Percentiles rank a stretch among this genome's conserved stretches.
Conservation (phyloP, 148 eudicot genomes). For the Chenopodium album region DNA sequence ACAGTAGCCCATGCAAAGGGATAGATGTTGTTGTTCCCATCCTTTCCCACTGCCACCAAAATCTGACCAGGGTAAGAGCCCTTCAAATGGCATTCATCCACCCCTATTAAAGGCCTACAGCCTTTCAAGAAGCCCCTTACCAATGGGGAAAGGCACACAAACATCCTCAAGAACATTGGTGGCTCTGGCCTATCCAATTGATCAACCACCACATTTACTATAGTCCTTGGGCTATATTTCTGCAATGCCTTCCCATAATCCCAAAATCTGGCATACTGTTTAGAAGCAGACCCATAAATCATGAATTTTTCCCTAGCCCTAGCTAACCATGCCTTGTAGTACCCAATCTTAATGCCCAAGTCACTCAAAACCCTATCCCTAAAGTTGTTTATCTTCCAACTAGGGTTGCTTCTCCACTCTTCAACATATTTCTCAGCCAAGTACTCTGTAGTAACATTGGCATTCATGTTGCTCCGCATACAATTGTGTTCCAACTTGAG, state of each 20-base stretch:
- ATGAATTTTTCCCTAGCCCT: not conserved
- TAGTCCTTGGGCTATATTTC: not conserved
- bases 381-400: no score
- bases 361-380: not conserved
- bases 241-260: not conserved
- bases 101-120: slow-evolving; percentile 5
- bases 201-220: not conserved
- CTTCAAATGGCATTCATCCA: slow-evolving; percentile 19
- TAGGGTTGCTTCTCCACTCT: not conserved
- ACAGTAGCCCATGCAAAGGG: not conserved
- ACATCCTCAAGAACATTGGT: not conserved
- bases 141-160: not conserved
- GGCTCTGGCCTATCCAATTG: not conserved
- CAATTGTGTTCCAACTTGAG: not conserved
- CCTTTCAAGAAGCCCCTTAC: slow-evolving; percentile 3
- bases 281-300: not conserved
- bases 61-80: not conserved
- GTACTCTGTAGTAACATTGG: not conserved
- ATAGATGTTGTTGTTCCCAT: slow-evolving; percentile 12
- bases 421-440: not conserved
- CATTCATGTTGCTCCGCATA: not conserved
- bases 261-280: not conserved
- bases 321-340: not conserved
- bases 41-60: not conserved
- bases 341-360: not conserved